Conservation (phyloP, 257 asterid species). For the Plectranthus barbatus region DNA sequence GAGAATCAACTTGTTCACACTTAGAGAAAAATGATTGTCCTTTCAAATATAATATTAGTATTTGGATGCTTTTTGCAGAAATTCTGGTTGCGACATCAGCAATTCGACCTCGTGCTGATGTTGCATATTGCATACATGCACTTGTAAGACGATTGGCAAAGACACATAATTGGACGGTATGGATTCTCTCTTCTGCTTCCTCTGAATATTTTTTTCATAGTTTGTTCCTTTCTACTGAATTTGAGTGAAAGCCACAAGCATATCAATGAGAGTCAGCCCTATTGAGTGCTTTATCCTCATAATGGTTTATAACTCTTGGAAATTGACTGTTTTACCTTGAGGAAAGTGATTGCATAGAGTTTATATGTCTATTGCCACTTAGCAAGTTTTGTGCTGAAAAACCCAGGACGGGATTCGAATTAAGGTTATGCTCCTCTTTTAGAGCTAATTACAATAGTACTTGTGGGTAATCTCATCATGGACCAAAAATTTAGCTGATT, state of each 20-base stretch:
- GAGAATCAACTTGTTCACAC: background rate
- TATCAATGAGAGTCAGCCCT: background rate
- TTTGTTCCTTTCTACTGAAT: background rate
- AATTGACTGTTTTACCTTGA: background rate
- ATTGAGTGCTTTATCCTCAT: background rate
- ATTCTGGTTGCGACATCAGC: conserved; percentile 86
- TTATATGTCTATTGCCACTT: background rate
- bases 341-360: background rate
- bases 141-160: conserved; percentile 85
- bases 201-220: background rate
- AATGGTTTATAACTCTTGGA: background rate
- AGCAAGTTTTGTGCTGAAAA: background rate
- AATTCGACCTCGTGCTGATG: conserved; percentile 92
- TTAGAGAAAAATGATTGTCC: conserved; percentile 22
- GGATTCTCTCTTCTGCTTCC: conserved; percentile 14
- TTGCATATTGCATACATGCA: conserved; percentile 92
- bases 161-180: conserved; percentile 99
- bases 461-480: too few relatives aligned
- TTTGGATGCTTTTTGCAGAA: conserved; percentile 67
- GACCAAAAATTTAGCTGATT: too few relatives aligned
- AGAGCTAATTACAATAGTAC: too few relatives aligned
- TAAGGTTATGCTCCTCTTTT: too few relatives aligned
- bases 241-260: background rate
- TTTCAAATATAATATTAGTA: conserved; percentile 22
- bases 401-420: background rate